phyloP scores from a whole-genome alignment of 2,329 filamentous ascomycete genomes.

The Cladosporium oxysporum region DNA sequence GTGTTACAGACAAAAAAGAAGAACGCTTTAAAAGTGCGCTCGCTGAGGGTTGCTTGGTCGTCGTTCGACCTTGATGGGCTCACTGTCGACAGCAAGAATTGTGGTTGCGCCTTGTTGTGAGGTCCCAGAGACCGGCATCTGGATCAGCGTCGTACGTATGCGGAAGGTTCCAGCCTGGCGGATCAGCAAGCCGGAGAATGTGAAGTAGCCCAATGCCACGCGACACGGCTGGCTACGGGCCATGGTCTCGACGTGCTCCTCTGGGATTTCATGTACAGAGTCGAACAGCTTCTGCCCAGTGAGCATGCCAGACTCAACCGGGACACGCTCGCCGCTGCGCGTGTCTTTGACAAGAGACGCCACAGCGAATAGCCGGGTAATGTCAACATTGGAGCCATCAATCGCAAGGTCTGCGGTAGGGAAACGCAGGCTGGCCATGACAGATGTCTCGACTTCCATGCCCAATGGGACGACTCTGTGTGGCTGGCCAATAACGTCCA shows the following conservation, averaged over 20 bases:
- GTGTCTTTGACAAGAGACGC: slow-evolving; percentile 34
- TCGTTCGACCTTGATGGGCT: slow-evolving; percentile 35
- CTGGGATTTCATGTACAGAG: slow-evolving; percentile 35
- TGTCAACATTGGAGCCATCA: slow-evolving; percentile 30
- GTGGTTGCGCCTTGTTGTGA: slow-evolving; percentile 27
- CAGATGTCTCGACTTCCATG: slow-evolving; percentile 33
- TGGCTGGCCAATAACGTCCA: slow-evolving; percentile 38
- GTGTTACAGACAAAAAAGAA: neutral
- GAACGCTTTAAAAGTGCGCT: neutral
- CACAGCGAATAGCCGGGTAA: slow-evolving; percentile 33
- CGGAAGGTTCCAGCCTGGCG: slow-evolving; percentile 36
- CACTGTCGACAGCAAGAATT: slow-evolving; percentile 33
- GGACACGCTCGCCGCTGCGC: slow-evolving; percentile 32
- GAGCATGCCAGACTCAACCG: slow-evolving; percentile 33
- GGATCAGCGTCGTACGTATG: slow-evolving; percentile 34
- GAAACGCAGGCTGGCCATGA: slow-evolving; percentile 34
- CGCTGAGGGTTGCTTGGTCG: slow-evolving; percentile 16
- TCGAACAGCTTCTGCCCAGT: slow-evolving; percentile 38
- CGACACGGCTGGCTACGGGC: slow-evolving; percentile 32
- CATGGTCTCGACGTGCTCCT: slow-evolving; percentile 30
- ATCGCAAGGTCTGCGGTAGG: slow-evolving; percentile 28
- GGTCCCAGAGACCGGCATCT: slow-evolving; percentile 29
- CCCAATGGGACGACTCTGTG: slow-evolving; percentile 30
- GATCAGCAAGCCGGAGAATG: slow-evolving; percentile 35
- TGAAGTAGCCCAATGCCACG: slow-evolving; percentile 35